Evolutionary conservation across 2,329 filamentous ascomycete genomes (phyloP), one percentile per base, ranked within the genome.

Genomic region (Exophiala aquamarina): DNA sequence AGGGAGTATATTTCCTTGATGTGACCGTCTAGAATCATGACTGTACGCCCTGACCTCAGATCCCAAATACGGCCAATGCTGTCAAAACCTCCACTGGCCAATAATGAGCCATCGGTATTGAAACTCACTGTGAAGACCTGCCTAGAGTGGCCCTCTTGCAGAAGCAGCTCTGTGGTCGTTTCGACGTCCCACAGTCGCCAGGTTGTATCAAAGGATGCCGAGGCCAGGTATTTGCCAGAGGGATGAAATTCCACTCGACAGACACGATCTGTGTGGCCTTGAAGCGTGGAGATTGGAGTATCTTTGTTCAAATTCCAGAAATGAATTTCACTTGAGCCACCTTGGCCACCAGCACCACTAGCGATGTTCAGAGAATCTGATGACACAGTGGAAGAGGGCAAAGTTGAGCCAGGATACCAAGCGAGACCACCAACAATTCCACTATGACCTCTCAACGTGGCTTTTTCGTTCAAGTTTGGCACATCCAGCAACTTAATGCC

Each of bases 41-140:
- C 88, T 1, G 92, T 96, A 48, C 93, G 81, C 10, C 93, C 93
- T 1, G 90, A 93, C 45, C 93, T 81, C 29, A 97, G 66, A 72
- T 98, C 93, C 93, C 93, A 98, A 49, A 98, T 86, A 34, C 93
- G 83, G 3, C 92, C 93, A 45, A 96, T 92, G 60, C 89, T 95
- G 71, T 98, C 93, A 21, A 95, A 75, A 2, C 93, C 93, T n/a
- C 87, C 93, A 61, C 87, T 94, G 1, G 91, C 92, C 21, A 97
- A 72, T 1, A 98, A 76, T 2, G 90, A 95, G 1, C 93, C 93
- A 63, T 98, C 93, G 0, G 79, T 79, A 65, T 95, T 95, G 73
- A 97, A 97, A 62, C 83, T 83, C 41, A 97, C 80, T 0, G 90
- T 81, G 62, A 93, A 97, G 10, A 97, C 93, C 52, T 94, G 93